Conservation (phyloP, 208 protist species). For the Crithidia expoeki region DNA sequence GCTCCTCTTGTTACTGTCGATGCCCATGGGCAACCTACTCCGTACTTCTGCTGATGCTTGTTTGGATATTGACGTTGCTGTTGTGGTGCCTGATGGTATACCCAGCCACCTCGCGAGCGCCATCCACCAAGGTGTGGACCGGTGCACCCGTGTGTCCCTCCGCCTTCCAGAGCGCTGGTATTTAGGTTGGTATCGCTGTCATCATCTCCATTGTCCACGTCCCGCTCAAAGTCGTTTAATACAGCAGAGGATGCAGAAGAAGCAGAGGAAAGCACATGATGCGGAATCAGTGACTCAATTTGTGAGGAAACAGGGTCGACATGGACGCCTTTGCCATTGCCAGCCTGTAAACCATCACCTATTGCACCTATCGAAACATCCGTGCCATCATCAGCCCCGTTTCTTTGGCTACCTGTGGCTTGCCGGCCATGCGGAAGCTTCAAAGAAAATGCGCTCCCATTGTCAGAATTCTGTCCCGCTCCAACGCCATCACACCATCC, state of each 20-base stretch:
- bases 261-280: neutral
- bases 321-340: too few relatives aligned
- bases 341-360: too few relatives aligned
- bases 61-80: neutral
- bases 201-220: slow-evolving; percentile 2
- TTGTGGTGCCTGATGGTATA: neutral
- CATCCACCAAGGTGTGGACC: neutral
- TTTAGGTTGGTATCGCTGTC: slow-evolving; percentile 1
- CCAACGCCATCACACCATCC: too few relatives aligned
- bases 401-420: too few relatives aligned
- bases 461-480: too few relatives aligned
- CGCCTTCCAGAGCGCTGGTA: neutral
- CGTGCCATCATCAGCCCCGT: too few relatives aligned
- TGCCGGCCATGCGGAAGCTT: too few relatives aligned
- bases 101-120: neutral
- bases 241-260: neutral
- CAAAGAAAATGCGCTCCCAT: too few relatives aligned
- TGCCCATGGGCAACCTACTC: too few relatives aligned
- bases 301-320: too few relatives aligned
- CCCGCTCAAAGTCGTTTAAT: slow-evolving; percentile 9
- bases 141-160: neutral
- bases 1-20: too few relatives aligned
- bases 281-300: neutral
- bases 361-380: too few relatives aligned
- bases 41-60: neutral